Evolutionary conservation across 2,329 filamentous ascomycete genomes (phyloP), one percentile per base, ranked within the genome.

Genomic region (Aspergillus sp.): DNA sequence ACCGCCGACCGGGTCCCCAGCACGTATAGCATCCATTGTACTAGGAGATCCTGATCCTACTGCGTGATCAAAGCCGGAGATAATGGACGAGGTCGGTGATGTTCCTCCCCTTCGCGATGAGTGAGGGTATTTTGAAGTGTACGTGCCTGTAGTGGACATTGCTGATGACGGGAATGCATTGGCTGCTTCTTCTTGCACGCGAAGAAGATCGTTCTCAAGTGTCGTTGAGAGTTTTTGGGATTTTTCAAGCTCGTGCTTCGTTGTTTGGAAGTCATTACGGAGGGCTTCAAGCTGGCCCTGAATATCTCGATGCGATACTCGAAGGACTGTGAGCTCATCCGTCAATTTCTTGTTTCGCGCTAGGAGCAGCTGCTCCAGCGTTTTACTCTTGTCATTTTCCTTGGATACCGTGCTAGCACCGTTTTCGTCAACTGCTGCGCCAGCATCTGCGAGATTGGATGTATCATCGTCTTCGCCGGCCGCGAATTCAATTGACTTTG

Each of bases 51-150:
- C 57, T 13, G 61, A 66, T 29, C 62, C 57, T 26, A 66, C 67
- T 26, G 75, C 72, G 14, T 82, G 79, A 51, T 93, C 84, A 53
- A 95, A 86, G n/a, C 91, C 91, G 39, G 88, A 95, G 49, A 98
- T 96, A 49, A 98, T 96, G 13, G 89, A 96, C 3, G 89, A 96
- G 1, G 91, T 96, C 0, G 91, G 93, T 2, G 91, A 96, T 11
- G 82, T 75, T 30, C 71, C 68, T 25, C 80, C 75, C 17, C 82
- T 76, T 48, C 78, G 75, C 30, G 82, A 74, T 24, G 82, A 78
- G 45, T 76, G 78, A 2, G 82, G 80, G 51, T 86, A 83, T 30
- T 82, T 76, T 14, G 82, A 89, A 32, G 79, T 75, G 56, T 94
- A 93, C 3, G 89, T 96, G 25, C 88, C 89, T 2, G 89, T 88